A percentile compares a stretch with the other conserved stretches of the same genome.
Conservation (phyloP, 2,329 filamentous ascomycete genomes). For the Clonostachys chloroleuca region DNA sequence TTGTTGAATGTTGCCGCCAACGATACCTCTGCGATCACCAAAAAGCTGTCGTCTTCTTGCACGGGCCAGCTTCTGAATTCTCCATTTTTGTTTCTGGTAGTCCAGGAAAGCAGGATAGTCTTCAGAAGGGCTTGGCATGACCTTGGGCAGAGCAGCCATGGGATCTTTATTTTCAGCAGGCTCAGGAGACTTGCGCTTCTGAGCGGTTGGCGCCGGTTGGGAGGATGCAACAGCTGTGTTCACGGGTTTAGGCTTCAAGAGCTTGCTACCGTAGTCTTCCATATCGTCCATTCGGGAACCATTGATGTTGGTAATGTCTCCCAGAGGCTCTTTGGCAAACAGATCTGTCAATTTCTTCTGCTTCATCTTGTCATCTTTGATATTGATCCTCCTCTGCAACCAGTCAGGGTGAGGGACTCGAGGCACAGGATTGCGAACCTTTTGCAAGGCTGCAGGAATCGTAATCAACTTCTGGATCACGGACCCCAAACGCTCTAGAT, state of each 20-base stretch:
- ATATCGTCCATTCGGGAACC: constrained; percentile 59
- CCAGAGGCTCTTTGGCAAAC: constrained; percentile 67
- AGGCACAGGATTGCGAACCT: constrained; percentile 90
- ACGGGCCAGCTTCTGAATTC: constrained; percentile 89
- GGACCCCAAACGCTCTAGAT: constrained; percentile 89
- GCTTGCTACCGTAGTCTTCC: constrained; percentile 73
- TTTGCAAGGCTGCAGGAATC: constrained; percentile 93
- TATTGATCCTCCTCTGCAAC: constrained; percentile 88
- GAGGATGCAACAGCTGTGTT: constrained; percentile 51
- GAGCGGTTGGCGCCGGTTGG: constrained; percentile 37
- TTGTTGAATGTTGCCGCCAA: constrained; percentile 53
- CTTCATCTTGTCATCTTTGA: constrained; percentile 96
- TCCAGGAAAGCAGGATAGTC: constrained; percentile 85
- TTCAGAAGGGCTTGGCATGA: constrained; percentile 79
- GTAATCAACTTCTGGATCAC: constrained; percentile 99
- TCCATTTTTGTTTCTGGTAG: constrained; percentile 99
- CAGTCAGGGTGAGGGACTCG: constrained; percentile 93
- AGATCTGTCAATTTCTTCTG: constrained; percentile 98
- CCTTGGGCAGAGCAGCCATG: constrained; percentile 74
- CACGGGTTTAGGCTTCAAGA: constrained; percentile 61
- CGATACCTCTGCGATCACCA: constrained; percentile 65
- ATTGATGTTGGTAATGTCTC: constrained; percentile 66
- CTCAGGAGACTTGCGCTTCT: constrained; percentile 73
- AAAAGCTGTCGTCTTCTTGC: constrained; percentile 85
- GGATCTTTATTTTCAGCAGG: constrained; percentile 67